Conservation (phyloP, 495 filamentous ascomycete genomes). For the Lasiosphaeris hirsuta region DNA sequence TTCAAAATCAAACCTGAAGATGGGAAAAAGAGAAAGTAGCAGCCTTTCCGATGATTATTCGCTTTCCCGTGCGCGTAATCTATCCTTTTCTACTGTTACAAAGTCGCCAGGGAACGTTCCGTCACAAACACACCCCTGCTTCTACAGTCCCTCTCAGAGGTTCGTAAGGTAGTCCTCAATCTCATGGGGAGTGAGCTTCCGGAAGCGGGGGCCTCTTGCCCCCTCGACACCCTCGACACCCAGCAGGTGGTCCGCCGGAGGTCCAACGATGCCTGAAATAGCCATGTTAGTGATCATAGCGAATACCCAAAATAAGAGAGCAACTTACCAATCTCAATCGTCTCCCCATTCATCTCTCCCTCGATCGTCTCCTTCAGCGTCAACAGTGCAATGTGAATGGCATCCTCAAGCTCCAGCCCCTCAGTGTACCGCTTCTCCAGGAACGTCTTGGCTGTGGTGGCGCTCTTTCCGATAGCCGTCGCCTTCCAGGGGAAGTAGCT, state of each 20-base stretch:
- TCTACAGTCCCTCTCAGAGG: slow-evolving; percentile 54
- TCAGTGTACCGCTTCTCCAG: slow-evolving; percentile 98
- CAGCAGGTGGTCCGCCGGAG: slow-evolving; percentile 86
- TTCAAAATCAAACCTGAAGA: slow-evolving; percentile 16
- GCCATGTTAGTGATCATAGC: slow-evolving; percentile 34
- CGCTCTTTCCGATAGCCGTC: slow-evolving; percentile 97
- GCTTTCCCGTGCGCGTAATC: slow-evolving; percentile 25
- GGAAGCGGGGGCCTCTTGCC: slow-evolving; percentile 85
- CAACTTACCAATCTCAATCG: slow-evolving; percentile 89
- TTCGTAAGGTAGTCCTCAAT: slow-evolving; percentile 99
- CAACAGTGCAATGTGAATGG: slow-evolving; percentile 95
- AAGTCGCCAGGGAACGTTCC: slow-evolving; percentile 3
- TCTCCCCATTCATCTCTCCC: slow-evolving; percentile 98
- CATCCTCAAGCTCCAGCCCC: slow-evolving; percentile 95
- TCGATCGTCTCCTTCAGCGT: slow-evolving; percentile 99
- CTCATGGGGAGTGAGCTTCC: slow-evolving; percentile 94
- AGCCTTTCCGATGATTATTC: slow-evolving; percentile 4
- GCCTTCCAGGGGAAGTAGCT: slow-evolving; percentile 99
- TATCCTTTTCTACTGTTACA: slow-evolving; percentile 43
- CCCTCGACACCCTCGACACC: slow-evolving; percentile 91
- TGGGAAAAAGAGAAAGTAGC: background rate
- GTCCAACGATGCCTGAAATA: slow-evolving; percentile 82
- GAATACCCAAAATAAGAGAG: background rate
- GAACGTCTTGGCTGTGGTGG: slow-evolving; percentile 96
- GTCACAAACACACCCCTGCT: slow-evolving; percentile 5